Evolutionary conservation across 2,329 filamentous ascomycete genomes (phyloP).

Genomic region (Albifimbria verrucaria): DNA sequence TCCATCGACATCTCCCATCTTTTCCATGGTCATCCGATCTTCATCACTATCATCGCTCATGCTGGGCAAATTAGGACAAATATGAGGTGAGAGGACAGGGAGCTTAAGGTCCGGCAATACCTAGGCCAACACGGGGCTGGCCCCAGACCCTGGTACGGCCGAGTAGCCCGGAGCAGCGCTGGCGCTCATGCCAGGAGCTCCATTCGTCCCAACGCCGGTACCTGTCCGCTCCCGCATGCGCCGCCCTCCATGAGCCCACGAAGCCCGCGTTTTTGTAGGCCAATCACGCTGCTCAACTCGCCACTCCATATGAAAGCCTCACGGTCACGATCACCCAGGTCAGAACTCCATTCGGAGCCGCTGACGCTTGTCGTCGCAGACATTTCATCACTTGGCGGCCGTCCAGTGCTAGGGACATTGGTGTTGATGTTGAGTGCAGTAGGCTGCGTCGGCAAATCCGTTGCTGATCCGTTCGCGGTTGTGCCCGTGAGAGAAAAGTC

Average conservation of each 20-base stretch:
- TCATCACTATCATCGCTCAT: slow-evolving; percentile 1
- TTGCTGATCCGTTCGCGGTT: slow-evolving; percentile 23
- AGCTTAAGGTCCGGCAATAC: slow-evolving; percentile 45
- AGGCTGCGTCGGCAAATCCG: slow-evolving; percentile 30
- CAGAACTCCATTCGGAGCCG: slow-evolving; percentile 55
- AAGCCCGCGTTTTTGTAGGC: slow-evolving; percentile 88
- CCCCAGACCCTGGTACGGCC: slow-evolving; percentile 12
- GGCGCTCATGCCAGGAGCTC: slow-evolving; percentile 18
- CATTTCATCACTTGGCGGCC: slow-evolving; percentile 44
- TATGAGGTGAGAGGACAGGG: neutral
- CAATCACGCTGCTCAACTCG: slow-evolving; percentile 85
- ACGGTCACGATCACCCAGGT: slow-evolving; percentile 47
- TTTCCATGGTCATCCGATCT: slow-evolving; percentile 6
- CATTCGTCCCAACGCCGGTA: slow-evolving; percentile 27
- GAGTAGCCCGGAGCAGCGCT: slow-evolving; percentile 26
- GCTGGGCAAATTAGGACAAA: neutral
- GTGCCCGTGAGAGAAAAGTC: slow-evolving; percentile 31
- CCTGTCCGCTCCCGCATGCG: slow-evolving; percentile 72
- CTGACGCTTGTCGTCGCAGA: slow-evolving; percentile 50
- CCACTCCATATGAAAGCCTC: slow-evolving; percentile 67
- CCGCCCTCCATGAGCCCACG: slow-evolving; percentile 93
- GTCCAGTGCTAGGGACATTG: slow-evolving; percentile 28
- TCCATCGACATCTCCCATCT: slow-evolving; percentile 3
- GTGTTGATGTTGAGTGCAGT: slow-evolving; percentile 49
- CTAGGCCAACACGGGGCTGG: slow-evolving; percentile 44